Base-by-base conservation (phyloP, 2,329 filamentous ascomycete genomes). In the Xylariaceae sp. region DNA sequence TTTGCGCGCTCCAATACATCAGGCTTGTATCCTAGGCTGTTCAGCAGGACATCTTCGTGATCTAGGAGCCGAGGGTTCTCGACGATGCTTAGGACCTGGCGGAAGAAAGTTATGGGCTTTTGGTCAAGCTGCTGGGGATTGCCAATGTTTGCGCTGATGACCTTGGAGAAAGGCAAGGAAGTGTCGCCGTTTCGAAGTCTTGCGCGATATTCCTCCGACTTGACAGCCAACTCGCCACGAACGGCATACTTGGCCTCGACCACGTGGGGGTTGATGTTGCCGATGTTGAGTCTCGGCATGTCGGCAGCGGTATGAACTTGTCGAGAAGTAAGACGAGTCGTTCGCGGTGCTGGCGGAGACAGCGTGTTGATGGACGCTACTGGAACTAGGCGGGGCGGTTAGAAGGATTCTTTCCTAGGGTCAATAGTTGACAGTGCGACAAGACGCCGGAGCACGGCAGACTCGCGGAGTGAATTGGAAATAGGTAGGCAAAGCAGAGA, bases 71-170 rank as follows among this genome's bases (percentile, higher is more conserved):
- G 71, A 0, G 94, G 94, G 77, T 97, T 91, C 79, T 99, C 94
- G 56, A 97, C 74, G 59, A 99, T 73, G 74, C 90, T 95, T 67
- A 94, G 81, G 31, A 99, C 94, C 76, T 99, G 92, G 65, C 94
- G 86, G 84, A 99, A 96, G 80, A 96, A 99, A 64, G 94, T 99
- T 67, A 99, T 92, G 67, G 94, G 94, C 80, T 97, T 95, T 80
- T 99, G 94, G 75, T 96, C 94, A 60, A 99, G 84, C 76, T 99
- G 94, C 75, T 99, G 94, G 3, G 94, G 94, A 78, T 99, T 99
- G 69, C 94, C 94, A 68, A 99, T 99, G 76, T 99, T 99, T 74
- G 94, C 94, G 60, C 89, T 91, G 75, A 99, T 92, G 73, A 99
- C 86, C 57, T 90, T 81, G 66, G 89, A 80, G 73, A 99, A 99